phyloP scores from a whole-genome alignment of 2,329 filamentous ascomycete genomes.

The Clonostachys solani region DNA sequence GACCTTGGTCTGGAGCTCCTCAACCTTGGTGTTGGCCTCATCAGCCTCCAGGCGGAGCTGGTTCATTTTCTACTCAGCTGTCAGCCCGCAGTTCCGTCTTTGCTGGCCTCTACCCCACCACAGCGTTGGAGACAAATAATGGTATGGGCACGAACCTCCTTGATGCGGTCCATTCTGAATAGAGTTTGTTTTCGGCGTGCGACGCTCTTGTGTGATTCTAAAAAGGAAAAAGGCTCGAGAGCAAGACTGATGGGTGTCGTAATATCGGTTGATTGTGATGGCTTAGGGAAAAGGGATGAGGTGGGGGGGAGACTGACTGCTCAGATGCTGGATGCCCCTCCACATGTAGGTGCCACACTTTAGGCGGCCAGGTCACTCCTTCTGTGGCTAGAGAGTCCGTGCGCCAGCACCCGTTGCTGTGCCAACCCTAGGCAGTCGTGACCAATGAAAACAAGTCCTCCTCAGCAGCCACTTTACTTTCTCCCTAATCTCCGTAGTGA shows the following conservation, averaged over 20 bases:
- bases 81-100: not conserved
- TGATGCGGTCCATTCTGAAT: conserved; percentile 77
- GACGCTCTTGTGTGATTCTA: conserved; percentile 8
- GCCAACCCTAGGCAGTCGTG: no score
- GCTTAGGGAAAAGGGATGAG: conserved; percentile 26
- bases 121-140: not conserved
- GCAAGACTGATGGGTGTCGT: conserved; percentile 1
- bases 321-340: conserved; percentile 18
- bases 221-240: conserved; percentile 1
- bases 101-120: conserved; percentile 10
- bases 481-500: no score
- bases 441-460: no score
- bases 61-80: conserved; percentile 76
- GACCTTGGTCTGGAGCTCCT: conserved; percentile 83
- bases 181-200: not conserved
- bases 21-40: conserved; percentile 72
- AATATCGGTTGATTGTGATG: conserved; percentile 11
- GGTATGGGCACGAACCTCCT: conserved; percentile 62
- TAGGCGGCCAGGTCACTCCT: no score
- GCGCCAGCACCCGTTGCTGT: no score
- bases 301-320: conserved; percentile 18
- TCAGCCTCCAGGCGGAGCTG: conserved; percentile 92
- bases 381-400: no score
- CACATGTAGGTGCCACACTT: conserved; percentile 8
- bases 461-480: no score